Base-by-base conservation (phyloP, 805 yeast genomes). In the Ogataea degrootiae region DNA sequence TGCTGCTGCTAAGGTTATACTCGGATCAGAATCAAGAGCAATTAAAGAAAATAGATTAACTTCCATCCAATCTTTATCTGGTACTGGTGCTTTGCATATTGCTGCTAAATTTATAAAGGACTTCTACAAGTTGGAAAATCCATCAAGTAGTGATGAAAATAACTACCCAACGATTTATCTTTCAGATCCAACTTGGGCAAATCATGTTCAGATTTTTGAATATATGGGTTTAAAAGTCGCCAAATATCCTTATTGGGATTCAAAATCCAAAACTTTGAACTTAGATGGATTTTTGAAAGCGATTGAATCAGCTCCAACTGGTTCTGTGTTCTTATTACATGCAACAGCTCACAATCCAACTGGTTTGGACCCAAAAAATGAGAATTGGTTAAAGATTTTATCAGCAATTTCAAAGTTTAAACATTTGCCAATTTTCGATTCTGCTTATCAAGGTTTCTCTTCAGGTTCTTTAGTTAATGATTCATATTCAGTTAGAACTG, bases 261-360 rank as follows among this genome's bases (percentile, higher is more conserved):
- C 75, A 46, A 74, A 71, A 19, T 78, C 83, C 47, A 87, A 87
- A 68, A 71, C 83, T 4, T 75, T 92, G 57, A 85, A 87, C 63
- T 67, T 91, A 49, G 72, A 77, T 7, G 96, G 90, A 1, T 81
- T 83, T 61, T 56, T 91, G 35, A 55, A 59, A 12, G 70, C 88
- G 39, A 83, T 92, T 53, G 72, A 77, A 41, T 48, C 65, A 19
- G 95, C 97, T 12, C 84, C 85, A 46, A 64, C 66, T 7, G 96
- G 96, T 42, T 88, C 96, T 8, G 72, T 89, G 40, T 82, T 92
- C 57, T 68, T 92, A 48, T 74, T 92, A 50, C 99, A 92, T 65
- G 90, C 98, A 4, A 91, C 97, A 68, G 98, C 98, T 34, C 99
- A 92, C 70, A 92, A 92, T 68, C 98, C 99, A 50, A 92, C 98